A percentile compares a stretch with the other conserved stretches of the same genome.
Conservation (phyloP, 2,329 filamentous ascomycete species). For the Ascochyta clinopodiicola region DNA sequence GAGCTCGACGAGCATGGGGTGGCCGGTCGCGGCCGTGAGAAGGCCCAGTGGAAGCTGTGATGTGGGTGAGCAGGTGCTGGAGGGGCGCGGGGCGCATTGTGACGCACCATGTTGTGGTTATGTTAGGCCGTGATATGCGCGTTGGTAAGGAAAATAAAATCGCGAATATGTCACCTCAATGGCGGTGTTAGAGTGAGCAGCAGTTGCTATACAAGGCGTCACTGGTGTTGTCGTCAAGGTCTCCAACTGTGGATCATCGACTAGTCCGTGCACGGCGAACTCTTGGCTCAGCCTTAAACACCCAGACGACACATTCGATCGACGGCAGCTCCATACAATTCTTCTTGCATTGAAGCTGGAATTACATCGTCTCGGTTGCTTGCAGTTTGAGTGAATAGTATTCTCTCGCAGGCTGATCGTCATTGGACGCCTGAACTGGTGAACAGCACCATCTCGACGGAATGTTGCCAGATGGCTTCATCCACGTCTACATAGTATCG, state of each 20-base stretch:
- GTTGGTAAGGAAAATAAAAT: neutral
- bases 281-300: conserved; percentile 12
- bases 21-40: conserved; percentile 93
- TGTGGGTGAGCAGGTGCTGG: conserved; percentile 6
- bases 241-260: conserved; percentile 17
- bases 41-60: conserved; percentile 73
- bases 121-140: neutral
- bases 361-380: neutral
- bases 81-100: conserved; percentile 5
- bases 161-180: neutral
- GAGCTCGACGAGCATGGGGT: conserved; percentile 96
- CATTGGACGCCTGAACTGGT: conserved; percentile 13
- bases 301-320: neutral
- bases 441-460: conserved; percentile 13
- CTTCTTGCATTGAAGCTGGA: neutral
- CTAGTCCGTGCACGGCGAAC: conserved; percentile 16
- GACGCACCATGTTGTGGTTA: conserved; percentile 34
- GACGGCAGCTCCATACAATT: neutral
- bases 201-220: neutral
- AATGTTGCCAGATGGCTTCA: conserved; percentile 22
- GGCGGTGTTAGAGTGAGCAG: neutral
- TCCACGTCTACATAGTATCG: neutral
- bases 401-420: neutral
- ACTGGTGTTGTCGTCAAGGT: conserved; percentile 7
- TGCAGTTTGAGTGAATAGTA: neutral